Percentiles rank a stretch among this genome's conserved stretches.
Conservation (phyloP, 108 stramenopile genomes). For the Fragilaria radians region DNA sequence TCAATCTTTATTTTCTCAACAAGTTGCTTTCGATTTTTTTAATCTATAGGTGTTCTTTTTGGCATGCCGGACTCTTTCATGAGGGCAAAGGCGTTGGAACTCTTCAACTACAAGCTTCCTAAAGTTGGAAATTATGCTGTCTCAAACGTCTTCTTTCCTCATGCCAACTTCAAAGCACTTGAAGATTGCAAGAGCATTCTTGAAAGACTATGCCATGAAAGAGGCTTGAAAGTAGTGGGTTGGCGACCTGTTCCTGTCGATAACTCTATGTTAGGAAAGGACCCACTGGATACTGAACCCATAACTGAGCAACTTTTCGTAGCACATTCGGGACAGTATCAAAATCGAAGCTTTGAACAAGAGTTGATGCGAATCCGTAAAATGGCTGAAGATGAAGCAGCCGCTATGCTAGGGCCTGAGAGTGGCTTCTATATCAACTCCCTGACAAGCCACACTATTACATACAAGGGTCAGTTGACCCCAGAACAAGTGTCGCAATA, state of each 20-base stretch:
- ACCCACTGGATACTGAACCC: conserved; percentile 88
- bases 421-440: conserved; percentile 89
- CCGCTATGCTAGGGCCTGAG: conserved; percentile 71
- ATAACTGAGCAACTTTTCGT: conserved; percentile 83
- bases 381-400: conserved; percentile 79
- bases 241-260: conserved; percentile 87
- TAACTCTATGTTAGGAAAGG: conserved; percentile 86
- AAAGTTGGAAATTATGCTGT: conserved; percentile 84
- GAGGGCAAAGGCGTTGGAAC: conserved; percentile 73
- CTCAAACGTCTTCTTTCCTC: conserved; percentile 92
- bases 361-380: conserved; percentile 85
- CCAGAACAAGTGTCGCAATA: conserved; percentile 92
- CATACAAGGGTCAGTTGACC: conserved; percentile 95
- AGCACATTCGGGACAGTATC: conserved; percentile 20
- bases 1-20: not conserved
- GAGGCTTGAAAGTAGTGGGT: conserved; percentile 73
- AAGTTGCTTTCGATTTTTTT: conserved; percentile 4
- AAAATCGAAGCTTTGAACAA: conserved; percentile 72
- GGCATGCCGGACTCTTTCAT: conserved; percentile 96
- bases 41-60: conserved; percentile 67
- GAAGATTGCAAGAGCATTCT: conserved; percentile 76
- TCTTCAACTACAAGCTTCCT: conserved; percentile 74
- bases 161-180: conserved; percentile 65
- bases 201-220: conserved; percentile 69
- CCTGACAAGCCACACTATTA: conserved; percentile 79